phyloP scores from a whole-genome alignment of 768 basidiomycete genomes.

The Mycena alexandri region DNA sequence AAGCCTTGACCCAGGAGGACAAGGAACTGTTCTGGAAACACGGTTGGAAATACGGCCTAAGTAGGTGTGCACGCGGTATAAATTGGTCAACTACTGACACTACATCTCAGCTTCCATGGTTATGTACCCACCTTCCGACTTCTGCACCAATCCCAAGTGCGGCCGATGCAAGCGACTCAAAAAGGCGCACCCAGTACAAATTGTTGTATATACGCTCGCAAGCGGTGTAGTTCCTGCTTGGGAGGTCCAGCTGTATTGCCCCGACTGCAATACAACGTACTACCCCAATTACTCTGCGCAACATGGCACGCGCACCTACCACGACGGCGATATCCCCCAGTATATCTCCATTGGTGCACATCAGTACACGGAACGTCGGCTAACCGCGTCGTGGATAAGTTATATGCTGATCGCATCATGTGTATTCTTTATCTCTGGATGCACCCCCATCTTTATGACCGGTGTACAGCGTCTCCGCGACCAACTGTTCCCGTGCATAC shows the following conservation, averaged over 20 bases:
- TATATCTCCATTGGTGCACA: constrained; percentile 44
- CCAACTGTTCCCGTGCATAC: constrained; percentile 36
- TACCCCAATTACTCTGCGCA: constrained; percentile 40
- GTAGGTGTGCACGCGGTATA: not conserved
- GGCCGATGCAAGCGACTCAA: no score
- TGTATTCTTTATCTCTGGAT: not conserved
- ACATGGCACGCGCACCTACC: constrained; percentile 38
- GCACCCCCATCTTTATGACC: no score
- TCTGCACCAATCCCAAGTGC: no score
- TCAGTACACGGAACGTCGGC: constrained; percentile 41
- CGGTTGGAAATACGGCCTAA: constrained; percentile 10
- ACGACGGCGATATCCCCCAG: constrained; percentile 33
- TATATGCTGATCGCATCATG: constrained; percentile 42
- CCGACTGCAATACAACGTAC: constrained; percentile 36
- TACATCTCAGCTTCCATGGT: no score
- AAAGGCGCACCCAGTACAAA: constrained; percentile 38
- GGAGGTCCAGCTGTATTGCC: constrained; percentile 40
- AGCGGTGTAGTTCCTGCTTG: constrained; percentile 42
- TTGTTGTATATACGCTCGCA: constrained; percentile 32
- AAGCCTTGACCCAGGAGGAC: not conserved
- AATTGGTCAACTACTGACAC: not conserved
- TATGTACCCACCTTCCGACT: no score
- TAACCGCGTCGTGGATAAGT: constrained; percentile 35
- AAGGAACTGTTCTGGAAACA: constrained; percentile 1
- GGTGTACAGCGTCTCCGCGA: constrained; percentile 27